phyloP scores from a whole-genome alignment of 169 alveolate species.

The Cryptosporidium meleagridis region DNA sequence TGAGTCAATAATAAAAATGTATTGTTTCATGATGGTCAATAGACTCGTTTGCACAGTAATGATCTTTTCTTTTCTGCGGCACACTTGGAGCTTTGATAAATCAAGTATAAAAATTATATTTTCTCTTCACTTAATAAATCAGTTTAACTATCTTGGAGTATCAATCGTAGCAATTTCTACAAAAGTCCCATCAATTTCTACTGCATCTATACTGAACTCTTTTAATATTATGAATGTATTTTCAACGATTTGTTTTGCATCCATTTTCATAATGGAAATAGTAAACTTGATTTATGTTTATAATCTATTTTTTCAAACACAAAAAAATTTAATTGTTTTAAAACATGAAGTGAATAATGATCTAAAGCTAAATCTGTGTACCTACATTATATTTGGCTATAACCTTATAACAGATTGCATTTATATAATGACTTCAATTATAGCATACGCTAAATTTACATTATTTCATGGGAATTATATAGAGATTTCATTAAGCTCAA shows the following conservation, averaged over 20 bases:
- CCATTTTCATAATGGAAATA: not conserved
- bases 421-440: not conserved
- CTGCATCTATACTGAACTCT: not conserved
- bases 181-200: not conserved
- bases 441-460: not conserved
- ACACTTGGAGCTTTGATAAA: not conserved
- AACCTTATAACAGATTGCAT: not conserved
- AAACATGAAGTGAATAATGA: not conserved
- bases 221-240: not conserved
- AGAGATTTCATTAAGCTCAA: not conserved
- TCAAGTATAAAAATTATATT: not conserved
- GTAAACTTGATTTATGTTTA: not conserved
- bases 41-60: not conserved
- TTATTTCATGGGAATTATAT: not conserved
- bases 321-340: not conserved
- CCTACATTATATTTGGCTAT: not conserved
- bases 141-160: not conserved
- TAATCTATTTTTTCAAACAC: not conserved
- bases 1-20: not conserved
- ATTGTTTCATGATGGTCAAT: not conserved
- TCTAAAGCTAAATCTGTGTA: not conserved
- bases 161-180: not conserved
- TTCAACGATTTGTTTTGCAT: not conserved
- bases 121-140: conserved; percentile 4
- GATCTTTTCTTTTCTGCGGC: not conserved